Evolutionary conservation across 257 asterid genomes (phyloP).

Genomic region (Leonotis leonurus): DNA sequence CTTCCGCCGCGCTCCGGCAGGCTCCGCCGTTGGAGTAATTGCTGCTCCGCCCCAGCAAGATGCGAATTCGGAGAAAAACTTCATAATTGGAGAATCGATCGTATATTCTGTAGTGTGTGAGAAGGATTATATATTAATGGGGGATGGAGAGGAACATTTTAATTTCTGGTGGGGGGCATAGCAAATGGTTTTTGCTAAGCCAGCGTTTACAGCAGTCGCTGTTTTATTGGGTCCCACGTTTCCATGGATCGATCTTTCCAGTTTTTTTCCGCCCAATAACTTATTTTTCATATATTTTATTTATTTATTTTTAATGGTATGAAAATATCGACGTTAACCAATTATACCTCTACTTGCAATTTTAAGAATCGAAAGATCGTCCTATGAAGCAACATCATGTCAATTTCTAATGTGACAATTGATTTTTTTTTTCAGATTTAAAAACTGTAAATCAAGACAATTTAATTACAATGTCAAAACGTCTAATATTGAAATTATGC

Average conservation of each 20-base stretch:
- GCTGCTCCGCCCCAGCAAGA: constrained; percentile 37
- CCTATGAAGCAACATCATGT: no score
- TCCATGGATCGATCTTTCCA: not conserved
- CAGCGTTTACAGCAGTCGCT: not conserved
- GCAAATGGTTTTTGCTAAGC: not conserved
- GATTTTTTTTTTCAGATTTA: no score
- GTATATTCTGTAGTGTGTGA: not conserved
- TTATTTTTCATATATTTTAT: not conserved
- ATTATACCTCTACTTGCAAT: no score
- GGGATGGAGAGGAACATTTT: not conserved
- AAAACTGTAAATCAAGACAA: no score
- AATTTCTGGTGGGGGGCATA: not conserved
- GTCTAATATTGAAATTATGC: no score
- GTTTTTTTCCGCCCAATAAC: not conserved
- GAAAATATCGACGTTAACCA: no score
- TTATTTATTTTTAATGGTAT: no score
- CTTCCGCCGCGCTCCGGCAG: not conserved
- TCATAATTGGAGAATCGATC: constrained; percentile 11
- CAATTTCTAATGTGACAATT: no score
- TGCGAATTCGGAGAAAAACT: constrained; percentile 24
- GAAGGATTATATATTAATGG: not conserved
- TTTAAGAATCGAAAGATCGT: no score
- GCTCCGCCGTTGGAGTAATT: constrained; percentile 17
- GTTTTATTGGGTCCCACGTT: not conserved
- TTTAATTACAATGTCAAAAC: no score